Percentiles rank a stretch among this genome's conserved stretches.
These are phyloP conservation scores for Typha latifolia DNA, from an alignment of 176 grass and related monocot genomes.

Conservation along the genomic window DNA sequence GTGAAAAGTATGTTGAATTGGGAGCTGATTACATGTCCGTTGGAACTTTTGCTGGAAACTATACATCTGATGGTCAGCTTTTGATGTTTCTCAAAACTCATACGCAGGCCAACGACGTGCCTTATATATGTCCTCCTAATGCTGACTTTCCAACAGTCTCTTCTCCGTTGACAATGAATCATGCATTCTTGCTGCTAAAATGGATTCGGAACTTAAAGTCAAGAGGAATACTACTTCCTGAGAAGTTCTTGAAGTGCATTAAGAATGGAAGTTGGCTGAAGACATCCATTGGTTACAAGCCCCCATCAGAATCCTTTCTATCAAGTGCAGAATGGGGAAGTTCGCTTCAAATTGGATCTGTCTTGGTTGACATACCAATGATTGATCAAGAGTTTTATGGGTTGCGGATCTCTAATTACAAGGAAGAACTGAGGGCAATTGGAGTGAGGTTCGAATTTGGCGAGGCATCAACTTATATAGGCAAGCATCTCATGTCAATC, in stretches of 20 bases:
- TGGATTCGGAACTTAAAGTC: constrained; percentile 43
- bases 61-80: constrained; percentile 24
- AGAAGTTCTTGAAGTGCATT: constrained; percentile 34
- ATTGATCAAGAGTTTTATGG: constrained; percentile 46
- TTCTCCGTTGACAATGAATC: constrained; percentile 36
- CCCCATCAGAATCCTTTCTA: constrained; percentile 50
- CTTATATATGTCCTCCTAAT: constrained; percentile 45
- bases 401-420: constrained; percentile 26
- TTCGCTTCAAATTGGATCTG: constrained; percentile 36
- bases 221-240: constrained; percentile 1
- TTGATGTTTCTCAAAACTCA: constrained; percentile 30
- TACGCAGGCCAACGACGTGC: constrained; percentile 32
- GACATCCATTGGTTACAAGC: constrained; percentile 49
- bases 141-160: constrained; percentile 25
- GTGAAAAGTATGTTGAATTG: constrained; percentile 34
- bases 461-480: constrained; percentile 40
- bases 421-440: constrained; percentile 37
- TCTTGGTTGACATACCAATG: constrained; percentile 57
- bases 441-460: constrained; percentile 50
- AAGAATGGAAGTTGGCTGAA: constrained; percentile 51
- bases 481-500: constrained; percentile 31
- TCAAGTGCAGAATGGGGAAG: constrained; percentile 36
- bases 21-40: constrained; percentile 34
- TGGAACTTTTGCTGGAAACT: constrained; percentile 27
- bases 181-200: constrained; percentile 57